Base-by-base conservation (phyloP, 2,329 filamentous ascomycete genomes). In the Aspergillus sp. region DNA sequence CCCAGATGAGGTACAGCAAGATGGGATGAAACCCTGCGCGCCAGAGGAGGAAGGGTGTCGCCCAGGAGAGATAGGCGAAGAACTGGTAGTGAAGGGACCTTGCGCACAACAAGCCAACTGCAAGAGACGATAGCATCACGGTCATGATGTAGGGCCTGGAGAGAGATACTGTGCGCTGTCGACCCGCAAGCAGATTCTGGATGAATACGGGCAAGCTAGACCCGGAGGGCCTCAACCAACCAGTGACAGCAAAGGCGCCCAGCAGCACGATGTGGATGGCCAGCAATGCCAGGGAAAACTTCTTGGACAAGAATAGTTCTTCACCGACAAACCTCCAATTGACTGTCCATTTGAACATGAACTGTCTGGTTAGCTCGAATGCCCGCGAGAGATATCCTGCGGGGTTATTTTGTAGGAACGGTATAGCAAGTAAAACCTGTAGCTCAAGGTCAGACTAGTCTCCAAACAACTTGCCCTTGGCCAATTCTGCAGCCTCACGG, bases 301-400 rank as follows among this genome's bases (percentile, higher is more conserved):
- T 74, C 61, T 80, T 85, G 67, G 87, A 89, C 50, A 96, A 83
- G 70, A 99, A 99, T 0, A 80, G 77, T 6, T 90, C 85, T 76
- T 97, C 92, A 15, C 90, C 89, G n/a, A 97, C 79, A 74, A 98
- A 98, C 57, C 93, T 88, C 95, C 95, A 99, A 77, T 99, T 99
- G 67, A 99, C 95, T 0, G 95, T 99, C 95, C 95, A 99, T 78
- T 94, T 92, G 82, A 94, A 98, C 69, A 97, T 84, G 79, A 99
- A 99, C 69, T 91, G 87, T 57, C 95, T 85, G 50, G 91, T 92
- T 60, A 99, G 84, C 79, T 99, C 92, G 73, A 99, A 99, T 0
- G 95, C 92, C 64, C 90, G 84, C 50, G 86, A 85, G 17, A 96
- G 73, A 74, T 99, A 99, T 28, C 89, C 91, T 61, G 78, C 76